A percentile compares a stretch with the other conserved stretches of the same genome.
These are phyloP conservation scores for Alnus glutinosa DNA, from an alignment of 306 rosid genomes.

Conservation along the genomic window DNA sequence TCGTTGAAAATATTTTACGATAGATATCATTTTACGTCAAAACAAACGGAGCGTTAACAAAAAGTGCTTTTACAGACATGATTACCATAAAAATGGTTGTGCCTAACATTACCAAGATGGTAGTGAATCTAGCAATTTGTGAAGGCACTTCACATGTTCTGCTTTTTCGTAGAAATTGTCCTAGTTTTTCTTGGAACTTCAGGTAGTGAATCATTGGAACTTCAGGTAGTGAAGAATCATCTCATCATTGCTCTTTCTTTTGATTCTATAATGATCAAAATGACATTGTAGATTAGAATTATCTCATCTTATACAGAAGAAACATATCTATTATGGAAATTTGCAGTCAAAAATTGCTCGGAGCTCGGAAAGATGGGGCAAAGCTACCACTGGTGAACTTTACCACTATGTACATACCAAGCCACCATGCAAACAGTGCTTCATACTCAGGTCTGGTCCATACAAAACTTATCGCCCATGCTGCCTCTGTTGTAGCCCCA, in stretches of 20 bases:
- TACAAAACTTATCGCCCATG: constrained; percentile 31
- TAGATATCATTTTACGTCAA: too few relatives aligned
- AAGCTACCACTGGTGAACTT: constrained; percentile 76
- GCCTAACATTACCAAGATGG: neutral
- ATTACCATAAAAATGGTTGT: neutral
- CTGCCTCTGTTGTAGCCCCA: constrained; percentile 24
- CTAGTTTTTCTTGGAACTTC: neutral
- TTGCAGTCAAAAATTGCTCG: constrained; percentile 76
- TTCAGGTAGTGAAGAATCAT: neutral
- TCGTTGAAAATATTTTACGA: too few relatives aligned
- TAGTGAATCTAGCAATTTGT: neutral
- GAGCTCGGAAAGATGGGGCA: constrained; percentile 71
- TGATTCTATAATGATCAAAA: neutral
- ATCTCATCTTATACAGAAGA: neutral
- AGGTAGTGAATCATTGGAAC: neutral
- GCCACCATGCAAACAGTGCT: constrained; percentile 33
- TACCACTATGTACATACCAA: constrained; percentile 80
- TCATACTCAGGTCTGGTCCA: constrained; percentile 43
- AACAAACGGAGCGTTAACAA: too few relatives aligned
- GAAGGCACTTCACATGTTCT: neutral
- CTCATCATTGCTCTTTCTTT: neutral
- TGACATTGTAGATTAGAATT: neutral
- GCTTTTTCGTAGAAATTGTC: neutral
- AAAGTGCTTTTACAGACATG: neutral
- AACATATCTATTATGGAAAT: constrained; percentile 10